Evolutionary conservation across 192 early-diverging fungal genomes (phyloP).

Genomic region (Linnemannia exigua): DNA sequence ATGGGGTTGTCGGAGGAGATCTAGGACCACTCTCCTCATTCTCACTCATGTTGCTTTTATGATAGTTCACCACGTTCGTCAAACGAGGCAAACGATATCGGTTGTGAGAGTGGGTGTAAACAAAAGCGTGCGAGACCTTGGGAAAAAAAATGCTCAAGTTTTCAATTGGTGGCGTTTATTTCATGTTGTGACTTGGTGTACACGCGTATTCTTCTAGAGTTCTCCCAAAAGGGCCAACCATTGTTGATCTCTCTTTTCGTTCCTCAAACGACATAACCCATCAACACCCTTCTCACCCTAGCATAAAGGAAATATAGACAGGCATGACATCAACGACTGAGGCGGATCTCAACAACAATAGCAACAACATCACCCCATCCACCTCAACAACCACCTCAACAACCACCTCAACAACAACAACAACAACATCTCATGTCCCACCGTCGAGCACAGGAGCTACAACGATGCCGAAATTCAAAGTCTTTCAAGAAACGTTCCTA

Average conservation of each 20-base stretch:
- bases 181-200: too few species aligned
- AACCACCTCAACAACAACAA: background rate
- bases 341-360: background rate
- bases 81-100: too few species aligned
- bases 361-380: background rate
- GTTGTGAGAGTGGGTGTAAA: too few species aligned
- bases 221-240: too few species aligned
- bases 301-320: too few species aligned
- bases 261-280: background rate
- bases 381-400: background rate
- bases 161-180: too few species aligned
- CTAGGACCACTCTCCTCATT: background rate
- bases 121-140: too few species aligned
- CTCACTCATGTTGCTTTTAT: background rate
- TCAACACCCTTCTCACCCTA: too few species aligned
- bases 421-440: background rate
- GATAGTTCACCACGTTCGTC: too few species aligned
- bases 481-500: constrained; percentile 35
- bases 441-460: background rate
- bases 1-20: too few species aligned
- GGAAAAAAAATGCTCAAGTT: too few species aligned
- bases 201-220: too few species aligned
- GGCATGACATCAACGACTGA: background rate
- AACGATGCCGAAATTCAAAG: background rate
- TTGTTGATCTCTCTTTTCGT: constrained; percentile 1